A percentile compares a stretch with the other conserved stretches of the same genome.
These are phyloP conservation scores for Plasmodium cynomolgi DNA, from an alignment of 169 alveolate species.

Conservation along the genomic window DNA sequence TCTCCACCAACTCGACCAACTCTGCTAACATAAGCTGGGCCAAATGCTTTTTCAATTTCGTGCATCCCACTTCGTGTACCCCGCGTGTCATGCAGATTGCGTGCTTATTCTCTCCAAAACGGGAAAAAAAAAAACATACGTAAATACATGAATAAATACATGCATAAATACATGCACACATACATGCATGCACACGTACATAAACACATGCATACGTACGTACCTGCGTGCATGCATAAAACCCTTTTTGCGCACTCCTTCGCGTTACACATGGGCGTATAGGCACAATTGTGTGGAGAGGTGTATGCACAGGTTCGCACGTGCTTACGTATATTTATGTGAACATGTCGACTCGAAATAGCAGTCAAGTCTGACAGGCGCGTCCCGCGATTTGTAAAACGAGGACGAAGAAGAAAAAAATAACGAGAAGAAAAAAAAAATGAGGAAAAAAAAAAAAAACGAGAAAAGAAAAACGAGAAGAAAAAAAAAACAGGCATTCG, in stretches of 20 bases:
- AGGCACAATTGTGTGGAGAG: too few relatives aligned
- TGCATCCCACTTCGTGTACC: neutral
- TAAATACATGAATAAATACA: neutral
- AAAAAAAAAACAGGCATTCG: neutral
- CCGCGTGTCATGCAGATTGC: neutral
- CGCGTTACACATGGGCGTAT: neutral
- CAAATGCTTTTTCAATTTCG: neutral
- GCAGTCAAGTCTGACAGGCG: neutral
- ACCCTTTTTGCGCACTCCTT: neutral
- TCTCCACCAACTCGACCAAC: neutral
- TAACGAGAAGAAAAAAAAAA: neutral
- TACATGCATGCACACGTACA: neutral
- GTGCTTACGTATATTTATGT: neutral
- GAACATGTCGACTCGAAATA: neutral
- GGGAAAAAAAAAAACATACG: neutral
- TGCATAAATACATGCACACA: neutral
- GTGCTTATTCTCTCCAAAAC: neutral
- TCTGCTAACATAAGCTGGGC: neutral
- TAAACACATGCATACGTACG: neutral
- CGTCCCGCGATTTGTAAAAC: neutral
- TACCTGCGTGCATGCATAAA: neutral
- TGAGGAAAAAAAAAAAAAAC: neutral
- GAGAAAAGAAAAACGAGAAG: neutral
- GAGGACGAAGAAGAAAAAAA: neutral
- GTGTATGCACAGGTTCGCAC: neutral